Base-by-base conservation (phyloP, 345 rosid species). In the Lumnitzera racemosa region DNA sequence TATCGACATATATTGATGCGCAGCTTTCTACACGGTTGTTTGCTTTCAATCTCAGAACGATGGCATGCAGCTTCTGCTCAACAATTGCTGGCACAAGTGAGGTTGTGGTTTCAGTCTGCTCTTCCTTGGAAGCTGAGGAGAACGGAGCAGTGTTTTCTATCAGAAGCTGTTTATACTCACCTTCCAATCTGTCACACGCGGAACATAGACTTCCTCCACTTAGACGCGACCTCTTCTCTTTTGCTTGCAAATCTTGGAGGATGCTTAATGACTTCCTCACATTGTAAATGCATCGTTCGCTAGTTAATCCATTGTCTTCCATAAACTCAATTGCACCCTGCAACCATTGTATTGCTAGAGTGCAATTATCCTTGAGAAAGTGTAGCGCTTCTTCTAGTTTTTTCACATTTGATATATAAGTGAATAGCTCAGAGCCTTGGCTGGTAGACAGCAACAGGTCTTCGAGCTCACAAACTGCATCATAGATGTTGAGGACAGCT, bases 341-440 rank as follows among this genome's bases (percentile, higher is more conserved):
- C 61, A 89, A 49, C 96, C 98, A 92, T 47, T 63, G 86, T 65
- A 84, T 74, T 23, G 94, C 90, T 46, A 92, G 78, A 71, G 64
- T 56, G 64, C 96, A 83, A 67, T 83, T 87, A 55, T 70, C 79
- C 0, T 81, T 56, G 6, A 89, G 97, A 67, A 89, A 86, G 55
- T 71, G 81, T 41, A 85, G 53, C 11, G 80, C 81, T 67, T 89
- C 86, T 41, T 76, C 91, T 27, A 92, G 85, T 61, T 63, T 76
- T 60, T 68, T 80, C 70, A 86, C 57, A 53, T 72, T 55, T 4
- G 76, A 64, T 31, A 92, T 76, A 62, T 81, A 85, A 53, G 66
- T 24, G 2, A 57, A 51, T 46, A 79, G 69, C 46, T 72, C 53
- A 29, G 76, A 62, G 66, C 61, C 15, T 0, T 84, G 67, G 47